Base-by-base conservation (phyloP, 306 rosid species). In the Trifolium repens region DNA sequence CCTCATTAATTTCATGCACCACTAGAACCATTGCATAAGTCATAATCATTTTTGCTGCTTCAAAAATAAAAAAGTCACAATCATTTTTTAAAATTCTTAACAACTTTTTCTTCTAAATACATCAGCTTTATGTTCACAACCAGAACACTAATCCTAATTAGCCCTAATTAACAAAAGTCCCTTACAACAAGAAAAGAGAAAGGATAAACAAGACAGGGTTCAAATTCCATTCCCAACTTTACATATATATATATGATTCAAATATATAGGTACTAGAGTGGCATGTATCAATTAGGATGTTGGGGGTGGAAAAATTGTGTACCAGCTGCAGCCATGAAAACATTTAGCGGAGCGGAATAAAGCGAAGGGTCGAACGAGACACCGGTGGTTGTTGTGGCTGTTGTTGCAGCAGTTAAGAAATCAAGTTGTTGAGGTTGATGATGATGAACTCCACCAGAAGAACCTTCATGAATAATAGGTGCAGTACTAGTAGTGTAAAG, bases 291-390 rank as follows among this genome's bases (percentile, higher is more conserved):
- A 7, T 24, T 66, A 91, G 79, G 96, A 88, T 87, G 93, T 85
- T 50, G 98, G 89, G 72, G 90, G 88, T 73, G 91, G 90, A 88
- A 96, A 88, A 89, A 89, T 79, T 90, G 97, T 93, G 96, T 90
- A 90, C 97, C 97, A 78, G 14, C 44, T 32, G 14, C 44, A 14
- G 99, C 90, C 89, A 92, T 81, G 84, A 92, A 96, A 59, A 98
- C 97, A 70, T 89, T 92, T 32, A 96, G 76, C 6, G 93, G 91
- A 81, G 98, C 74, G 3, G 98, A 91, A 82, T 89, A 96, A 15
- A 96, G 79, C 0, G 92, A 79, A 54, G 98, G 90, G 30, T 96
- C 97, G 67, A 88, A 81, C 9, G 7, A 4, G 47, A 69, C 86
- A 12, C 76, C 57, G 34, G 70, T 17, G 19, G 87, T 17, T 16